phyloP scores from a whole-genome alignment of 2,329 filamentous ascomycete species.

The Aspergillus ochraceus region DNA sequence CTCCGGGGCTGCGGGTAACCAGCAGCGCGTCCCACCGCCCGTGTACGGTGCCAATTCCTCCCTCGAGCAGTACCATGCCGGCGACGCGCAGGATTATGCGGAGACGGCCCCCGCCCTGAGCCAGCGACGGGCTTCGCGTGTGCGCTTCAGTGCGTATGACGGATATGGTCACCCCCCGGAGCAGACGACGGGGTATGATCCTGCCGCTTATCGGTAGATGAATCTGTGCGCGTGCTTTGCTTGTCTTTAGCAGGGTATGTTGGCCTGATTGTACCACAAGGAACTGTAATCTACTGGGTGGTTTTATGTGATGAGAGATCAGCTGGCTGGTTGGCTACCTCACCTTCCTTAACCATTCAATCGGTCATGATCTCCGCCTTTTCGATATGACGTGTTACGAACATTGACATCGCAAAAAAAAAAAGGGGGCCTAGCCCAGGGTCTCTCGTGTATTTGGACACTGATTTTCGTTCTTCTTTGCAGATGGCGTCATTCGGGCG shows the following conservation, averaged over 20 bases:
- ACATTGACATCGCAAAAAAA: not conserved
- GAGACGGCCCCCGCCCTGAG: slow-evolving; percentile 25
- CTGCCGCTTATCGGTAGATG: slow-evolving; percentile 29
- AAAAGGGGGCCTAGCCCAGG: not conserved
- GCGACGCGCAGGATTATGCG: slow-evolving; percentile 30
- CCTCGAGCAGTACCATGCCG: slow-evolving; percentile 23
- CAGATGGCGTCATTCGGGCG: slow-evolving; percentile 16
- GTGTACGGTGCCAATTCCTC: slow-evolving; percentile 4
- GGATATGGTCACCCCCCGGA: slow-evolving; percentile 28
- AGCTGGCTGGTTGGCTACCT: not conserved
- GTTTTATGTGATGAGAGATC: not conserved
- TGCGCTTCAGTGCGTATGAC: slow-evolving; percentile 22
- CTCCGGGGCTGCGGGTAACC: not conserved
- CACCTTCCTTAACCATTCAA: not conserved
- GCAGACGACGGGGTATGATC: slow-evolving; percentile 40
- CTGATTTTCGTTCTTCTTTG: not conserved
- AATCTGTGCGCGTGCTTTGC: not conserved
- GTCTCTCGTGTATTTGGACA: not conserved
- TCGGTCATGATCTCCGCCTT: not conserved
- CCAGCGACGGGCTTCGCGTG: slow-evolving; percentile 17
- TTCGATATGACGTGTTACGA: slow-evolving; percentile 13
- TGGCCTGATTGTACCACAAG: not conserved
- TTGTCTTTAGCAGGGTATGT: too few species aligned
- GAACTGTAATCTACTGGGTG: not conserved
- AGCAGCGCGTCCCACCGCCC: slow-evolving; percentile 1